Percentiles rank a stretch among this genome's conserved stretches.
Conservation (phyloP, 2,329 filamentous ascomycete species). For the Endothia cerciana region DNA sequence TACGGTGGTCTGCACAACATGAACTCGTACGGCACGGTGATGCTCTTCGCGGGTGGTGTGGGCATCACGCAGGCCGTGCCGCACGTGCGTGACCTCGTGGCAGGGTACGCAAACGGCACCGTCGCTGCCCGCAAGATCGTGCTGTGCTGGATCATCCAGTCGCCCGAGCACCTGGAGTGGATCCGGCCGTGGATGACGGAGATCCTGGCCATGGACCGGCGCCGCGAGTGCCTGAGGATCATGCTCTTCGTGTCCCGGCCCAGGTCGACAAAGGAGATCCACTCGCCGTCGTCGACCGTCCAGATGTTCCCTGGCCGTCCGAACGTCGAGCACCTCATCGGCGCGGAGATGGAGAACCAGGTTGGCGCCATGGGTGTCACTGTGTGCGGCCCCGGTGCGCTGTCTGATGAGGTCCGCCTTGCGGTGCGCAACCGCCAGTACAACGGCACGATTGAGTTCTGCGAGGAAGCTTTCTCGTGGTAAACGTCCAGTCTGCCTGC, state of each 20-base stretch:
- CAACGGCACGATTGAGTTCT: conserved; percentile 72
- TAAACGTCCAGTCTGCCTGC: conserved; percentile 35
- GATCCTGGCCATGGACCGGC: conserved; percentile 74
- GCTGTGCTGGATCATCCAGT: conserved; percentile 79
- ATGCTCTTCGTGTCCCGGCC: conserved; percentile 79
- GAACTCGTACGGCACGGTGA: conserved; percentile 75
- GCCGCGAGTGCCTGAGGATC: conserved; percentile 74
- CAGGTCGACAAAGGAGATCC: conserved; percentile 77
- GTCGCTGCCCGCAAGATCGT: conserved; percentile 73
- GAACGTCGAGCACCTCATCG: conserved; percentile 72
- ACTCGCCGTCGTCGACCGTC: conserved; percentile 75
- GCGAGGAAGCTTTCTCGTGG: conserved; percentile 76
- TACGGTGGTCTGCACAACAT: conserved; percentile 75
- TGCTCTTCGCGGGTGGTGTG: conserved; percentile 80
- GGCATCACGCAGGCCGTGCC: conserved; percentile 81
- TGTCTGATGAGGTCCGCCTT: conserved; percentile 75
- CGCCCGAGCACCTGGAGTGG: conserved; percentile 81
- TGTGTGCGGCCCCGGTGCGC: conserved; percentile 73
- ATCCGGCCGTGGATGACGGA: conserved; percentile 84
- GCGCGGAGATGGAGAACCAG: conserved; percentile 74
- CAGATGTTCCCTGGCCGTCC: conserved; percentile 84
- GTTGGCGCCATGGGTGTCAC: conserved; percentile 74
- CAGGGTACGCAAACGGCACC: conserved; percentile 69
- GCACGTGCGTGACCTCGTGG: conserved; percentile 73
- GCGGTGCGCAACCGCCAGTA: conserved; percentile 69